Conservation (phyloP, 2,329 filamentous ascomycete genomes). For the Talaromyces sp. region DNA sequence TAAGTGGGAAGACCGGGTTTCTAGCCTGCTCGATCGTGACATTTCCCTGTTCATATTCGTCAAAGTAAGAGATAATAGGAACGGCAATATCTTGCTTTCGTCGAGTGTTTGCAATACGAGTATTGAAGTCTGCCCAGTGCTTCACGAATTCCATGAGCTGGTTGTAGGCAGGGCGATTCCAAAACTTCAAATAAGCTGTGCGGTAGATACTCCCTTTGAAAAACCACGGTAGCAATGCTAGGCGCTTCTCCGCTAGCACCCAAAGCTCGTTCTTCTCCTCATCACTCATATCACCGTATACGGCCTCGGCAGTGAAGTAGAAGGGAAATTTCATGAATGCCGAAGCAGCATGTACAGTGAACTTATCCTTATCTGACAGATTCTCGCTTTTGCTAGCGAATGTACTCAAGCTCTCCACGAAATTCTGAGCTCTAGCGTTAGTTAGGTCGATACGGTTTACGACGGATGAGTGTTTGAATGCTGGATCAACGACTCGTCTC, state of each 20-base stretch:
- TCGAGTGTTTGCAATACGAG: slow-evolving; percentile 21
- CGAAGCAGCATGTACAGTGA: neutral
- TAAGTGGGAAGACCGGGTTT: neutral
- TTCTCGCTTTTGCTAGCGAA: neutral
- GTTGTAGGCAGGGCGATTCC: slow-evolving; percentile 9
- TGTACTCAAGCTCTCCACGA: neutral
- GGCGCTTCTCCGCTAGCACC: neutral
- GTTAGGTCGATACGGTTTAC: neutral
- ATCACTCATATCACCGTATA: neutral
- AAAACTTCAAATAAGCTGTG: neutral
- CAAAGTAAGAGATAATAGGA: neutral
- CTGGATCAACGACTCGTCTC: neutral
- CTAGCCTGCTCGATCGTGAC: neutral
- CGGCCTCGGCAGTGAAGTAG: neutral
- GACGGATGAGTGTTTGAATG: neutral
- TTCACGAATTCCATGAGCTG: slow-evolving; percentile 25
- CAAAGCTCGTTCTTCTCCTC: neutral
- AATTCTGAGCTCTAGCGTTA: neutral
- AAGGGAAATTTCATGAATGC: neutral
- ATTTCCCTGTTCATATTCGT: neutral
- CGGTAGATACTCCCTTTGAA: neutral
- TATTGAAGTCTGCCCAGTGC: slow-evolving; percentile 33
- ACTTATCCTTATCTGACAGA: neutral
- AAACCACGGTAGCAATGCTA: neutral
- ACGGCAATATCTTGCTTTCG: neutral